Base-by-base conservation (phyloP, 345 rosid species). In the Kandelia obovata region DNA sequence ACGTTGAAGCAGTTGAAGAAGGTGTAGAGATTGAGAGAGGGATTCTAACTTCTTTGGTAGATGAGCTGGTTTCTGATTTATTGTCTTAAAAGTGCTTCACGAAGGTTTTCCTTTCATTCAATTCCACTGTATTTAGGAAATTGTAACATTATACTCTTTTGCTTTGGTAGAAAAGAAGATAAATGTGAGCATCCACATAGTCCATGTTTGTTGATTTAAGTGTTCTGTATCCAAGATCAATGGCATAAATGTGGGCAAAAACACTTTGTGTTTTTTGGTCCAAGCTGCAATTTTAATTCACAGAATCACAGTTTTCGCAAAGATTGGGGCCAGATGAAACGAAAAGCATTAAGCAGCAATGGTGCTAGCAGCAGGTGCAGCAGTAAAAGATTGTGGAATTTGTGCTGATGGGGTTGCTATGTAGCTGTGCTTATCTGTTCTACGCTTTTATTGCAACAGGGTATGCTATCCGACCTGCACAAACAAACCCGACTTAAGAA, bases 61-160 rank as follows among this genome's bases (percentile, higher is more conserved):
- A 94, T 77, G 97, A 89, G 69, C 55, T 91, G 79, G 82, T 91
- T 55, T 71, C 60, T 72, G 96, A 94, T 71, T 83, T 85, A 30
- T 55, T 66, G 15, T 15, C 62, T 53, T 15, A 39, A 47, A 53
- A 47, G 16, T 58, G 46, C 20, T 58, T 47, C 2, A 49, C 32
- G 49, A 57, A 31, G 21, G 8, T 34, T 53, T 53, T 26, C 25
- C 32, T 61, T 62, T 5, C 15, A 61, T 52, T 61, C 16, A 67
- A 26, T 35, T 10, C 55, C 8, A 37, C 15, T 61, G 57, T 37
- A 25, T 46, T 15, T 30, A 30, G 70, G 9, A 58, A 65, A 26
- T 21, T 47, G 69, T 17, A 35, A 32, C 17, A 17, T 8, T 58
- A 28, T 37, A 30, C 49, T 51, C 23, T 26, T 34, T 58, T 49